A percentile compares a stretch with the other conserved stretches of the same genome.
These are phyloP conservation scores for Cercospora sp. DNA, from an alignment of 2,329 filamentous ascomycete genomes.

Conservation along the genomic window DNA sequence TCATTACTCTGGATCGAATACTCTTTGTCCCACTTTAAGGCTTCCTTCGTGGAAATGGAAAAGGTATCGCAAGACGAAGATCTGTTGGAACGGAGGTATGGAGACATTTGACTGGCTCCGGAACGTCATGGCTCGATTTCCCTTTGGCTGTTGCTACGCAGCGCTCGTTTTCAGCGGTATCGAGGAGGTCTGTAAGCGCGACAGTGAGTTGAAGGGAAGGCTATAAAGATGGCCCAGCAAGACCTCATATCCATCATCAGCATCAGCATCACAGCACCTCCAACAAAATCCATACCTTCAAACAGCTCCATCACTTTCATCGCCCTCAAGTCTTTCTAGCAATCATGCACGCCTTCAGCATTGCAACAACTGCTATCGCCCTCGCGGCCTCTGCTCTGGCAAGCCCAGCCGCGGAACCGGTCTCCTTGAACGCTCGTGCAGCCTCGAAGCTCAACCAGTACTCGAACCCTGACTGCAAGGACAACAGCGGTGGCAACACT, in stretches of 20 bases:
- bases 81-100: not conserved
- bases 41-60: not conserved
- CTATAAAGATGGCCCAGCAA: not conserved
- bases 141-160: not conserved
- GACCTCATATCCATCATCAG: not conserved
- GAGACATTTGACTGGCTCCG: not conserved
- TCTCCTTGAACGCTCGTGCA: not conserved
- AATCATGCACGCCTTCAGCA: not conserved
- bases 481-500: constrained; percentile 15
- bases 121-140: not conserved
- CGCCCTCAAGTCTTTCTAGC: no score
- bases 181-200: not conserved
- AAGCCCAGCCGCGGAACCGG: not conserved
- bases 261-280: not conserved
- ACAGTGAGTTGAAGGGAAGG: not conserved
- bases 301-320: not conserved
- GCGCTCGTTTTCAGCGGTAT: not conserved
- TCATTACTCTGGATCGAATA: not conserved
- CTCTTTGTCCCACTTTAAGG: not conserved
- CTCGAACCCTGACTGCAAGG: constrained; percentile 8
- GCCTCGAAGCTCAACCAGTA: constrained; percentile 13
- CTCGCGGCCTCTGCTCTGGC: not conserved
- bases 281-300: not conserved
- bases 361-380: not conserved
- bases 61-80: not conserved